Evolutionary conservation across 2,329 filamentous ascomycete genomes (phyloP).

Genomic region (Reticulascus tulasneorum): DNA sequence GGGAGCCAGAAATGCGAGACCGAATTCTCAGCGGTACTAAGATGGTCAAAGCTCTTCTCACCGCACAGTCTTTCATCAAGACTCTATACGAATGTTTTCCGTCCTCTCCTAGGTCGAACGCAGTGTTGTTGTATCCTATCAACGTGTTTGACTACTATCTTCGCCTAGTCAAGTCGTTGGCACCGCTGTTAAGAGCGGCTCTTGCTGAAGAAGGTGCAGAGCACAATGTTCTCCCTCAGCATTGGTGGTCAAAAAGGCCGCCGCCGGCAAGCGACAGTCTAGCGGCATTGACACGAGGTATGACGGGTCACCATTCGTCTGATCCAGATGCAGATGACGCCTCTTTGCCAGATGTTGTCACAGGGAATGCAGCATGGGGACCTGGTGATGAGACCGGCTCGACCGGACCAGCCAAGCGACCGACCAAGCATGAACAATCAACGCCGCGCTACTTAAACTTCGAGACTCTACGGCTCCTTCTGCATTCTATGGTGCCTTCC

Average conservation of each 20-base stretch:
- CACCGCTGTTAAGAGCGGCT: slow-evolving; percentile 72
- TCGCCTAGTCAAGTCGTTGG: slow-evolving; percentile 68
- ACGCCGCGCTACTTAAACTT: slow-evolving; percentile 65
- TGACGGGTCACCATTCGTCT: too few relatives aligned
- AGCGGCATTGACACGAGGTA: too few relatives aligned
- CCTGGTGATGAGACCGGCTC: slow-evolving; percentile 16
- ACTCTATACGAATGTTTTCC: slow-evolving; percentile 73
- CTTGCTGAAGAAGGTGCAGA: slow-evolving; percentile 82
- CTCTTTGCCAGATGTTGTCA: slow-evolving; percentile 28
- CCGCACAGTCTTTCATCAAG: slow-evolving; percentile 71
- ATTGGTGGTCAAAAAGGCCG: slow-evolving; percentile 43
- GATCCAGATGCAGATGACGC: slow-evolving; percentile 24
- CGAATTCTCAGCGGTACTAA: slow-evolving; percentile 63
- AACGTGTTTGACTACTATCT: slow-evolving; percentile 84
- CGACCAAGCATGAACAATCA: slow-evolving; percentile 38
- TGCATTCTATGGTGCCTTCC: slow-evolving; percentile 73
- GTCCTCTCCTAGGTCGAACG: slow-evolving; percentile 60
- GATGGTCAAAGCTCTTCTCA: slow-evolving; percentile 73
- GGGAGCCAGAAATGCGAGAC: slow-evolving; percentile 31
- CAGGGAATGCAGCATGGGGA: slow-evolving; percentile 21
- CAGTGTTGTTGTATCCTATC: slow-evolving; percentile 65
- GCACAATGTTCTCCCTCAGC: slow-evolving; percentile 66
- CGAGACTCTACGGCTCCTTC: slow-evolving; percentile 68
- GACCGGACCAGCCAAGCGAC: slow-evolving; percentile 26
- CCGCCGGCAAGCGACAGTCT: slow-evolving; percentile 10